A percentile compares a stretch with the other conserved stretches of the same genome.
Conservation (phyloP, 1,139 yeast species). For the Schwanniomyces etchellsii region DNA sequence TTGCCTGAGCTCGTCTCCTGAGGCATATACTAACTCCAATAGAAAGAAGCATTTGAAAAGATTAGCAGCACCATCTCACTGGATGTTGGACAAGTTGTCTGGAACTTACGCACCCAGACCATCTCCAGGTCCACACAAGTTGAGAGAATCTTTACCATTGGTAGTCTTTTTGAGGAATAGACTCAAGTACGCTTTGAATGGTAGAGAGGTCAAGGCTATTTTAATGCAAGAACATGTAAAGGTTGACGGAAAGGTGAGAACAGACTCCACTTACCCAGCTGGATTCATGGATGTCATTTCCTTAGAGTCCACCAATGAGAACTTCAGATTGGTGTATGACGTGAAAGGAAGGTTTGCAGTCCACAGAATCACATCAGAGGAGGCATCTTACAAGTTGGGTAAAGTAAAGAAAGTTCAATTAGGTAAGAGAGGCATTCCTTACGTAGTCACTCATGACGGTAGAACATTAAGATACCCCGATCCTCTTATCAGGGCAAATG, state of each 20-base stretch:
- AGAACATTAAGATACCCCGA: conserved; percentile 98
- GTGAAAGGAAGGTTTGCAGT: conserved; percentile 96
- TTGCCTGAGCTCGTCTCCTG: too few relatives aligned
- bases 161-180: conserved; percentile 96
- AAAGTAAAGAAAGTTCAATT: conserved; percentile 93
- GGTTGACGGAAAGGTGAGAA: conserved; percentile 88
- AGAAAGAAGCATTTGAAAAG: conserved; percentile 97
- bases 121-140: conserved; percentile 97
- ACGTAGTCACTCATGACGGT: conserved; percentile 96
- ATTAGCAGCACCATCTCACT: conserved; percentile 98
- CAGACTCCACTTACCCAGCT: conserved; percentile 94
- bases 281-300: conserved; percentile 97
- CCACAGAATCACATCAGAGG: conserved; percentile 97
- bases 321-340: conserved; percentile 96
- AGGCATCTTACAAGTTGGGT: conserved; percentile 92
- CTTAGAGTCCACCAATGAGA: conserved; percentile 92
- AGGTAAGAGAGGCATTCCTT: conserved; percentile 95
- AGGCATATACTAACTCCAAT: conserved; percentile 27
- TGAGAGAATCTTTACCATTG: conserved; percentile 96
- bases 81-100: conserved; percentile 99
- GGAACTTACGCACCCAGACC: conserved; percentile 99
- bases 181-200: conserved; percentile 96
- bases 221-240: conserved; percentile 96
- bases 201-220: conserved; percentile 97
- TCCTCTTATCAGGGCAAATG: conserved; percentile 89